Evolutionary conservation across 1,284 basidiomycete genomes (phyloP).

Genomic region (Macrocystidia cucumis): DNA sequence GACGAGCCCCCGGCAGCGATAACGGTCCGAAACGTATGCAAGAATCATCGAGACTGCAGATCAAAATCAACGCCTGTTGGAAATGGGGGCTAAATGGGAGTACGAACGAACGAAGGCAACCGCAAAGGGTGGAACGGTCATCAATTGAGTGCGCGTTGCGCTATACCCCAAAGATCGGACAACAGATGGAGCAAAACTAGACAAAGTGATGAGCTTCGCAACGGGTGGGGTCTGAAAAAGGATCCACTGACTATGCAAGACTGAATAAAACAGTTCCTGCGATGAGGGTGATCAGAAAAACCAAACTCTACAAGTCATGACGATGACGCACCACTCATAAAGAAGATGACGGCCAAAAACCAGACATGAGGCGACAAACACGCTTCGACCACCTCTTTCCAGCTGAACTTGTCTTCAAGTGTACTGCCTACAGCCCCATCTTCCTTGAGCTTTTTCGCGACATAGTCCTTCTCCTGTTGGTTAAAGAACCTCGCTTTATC

Average conservation of each 20-base stretch:
- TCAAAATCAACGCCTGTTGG: not conserved
- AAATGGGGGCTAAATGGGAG: not conserved
- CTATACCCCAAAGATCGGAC: conserved; percentile 25
- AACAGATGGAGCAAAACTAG: conserved; percentile 33
- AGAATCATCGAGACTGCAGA: conserved; percentile 24
- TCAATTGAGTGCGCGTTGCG: conserved; percentile 25
- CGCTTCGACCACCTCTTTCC: conserved; percentile 25
- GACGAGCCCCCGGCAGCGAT: conserved; percentile 27
- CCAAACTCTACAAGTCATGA: conserved; percentile 5
- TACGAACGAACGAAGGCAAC: conserved; percentile 18
- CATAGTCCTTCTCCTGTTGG: conserved; percentile 26
- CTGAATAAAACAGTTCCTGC: conserved; percentile 25
- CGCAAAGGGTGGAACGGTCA: conserved; percentile 25
- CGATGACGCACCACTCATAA: conserved; percentile 20
- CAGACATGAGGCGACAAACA: conserved; percentile 27
- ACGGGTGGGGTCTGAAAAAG: not conserved
- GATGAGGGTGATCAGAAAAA: conserved; percentile 7
- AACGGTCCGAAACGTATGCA: conserved; percentile 29
- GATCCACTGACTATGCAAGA: conserved; percentile 25
- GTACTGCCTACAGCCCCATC: conserved; percentile 22
- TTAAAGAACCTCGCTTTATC: conserved; percentile 36
- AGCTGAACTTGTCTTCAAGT: conserved; percentile 22
- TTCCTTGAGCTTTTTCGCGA: conserved; percentile 21
- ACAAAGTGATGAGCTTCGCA: not conserved
- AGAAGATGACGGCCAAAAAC: conserved; percentile 24